Evolutionary conservation across 169 alveolate species (phyloP), one percentile per base, ranked within the genome.

Genomic region (Plasmodium malariae): DNA sequence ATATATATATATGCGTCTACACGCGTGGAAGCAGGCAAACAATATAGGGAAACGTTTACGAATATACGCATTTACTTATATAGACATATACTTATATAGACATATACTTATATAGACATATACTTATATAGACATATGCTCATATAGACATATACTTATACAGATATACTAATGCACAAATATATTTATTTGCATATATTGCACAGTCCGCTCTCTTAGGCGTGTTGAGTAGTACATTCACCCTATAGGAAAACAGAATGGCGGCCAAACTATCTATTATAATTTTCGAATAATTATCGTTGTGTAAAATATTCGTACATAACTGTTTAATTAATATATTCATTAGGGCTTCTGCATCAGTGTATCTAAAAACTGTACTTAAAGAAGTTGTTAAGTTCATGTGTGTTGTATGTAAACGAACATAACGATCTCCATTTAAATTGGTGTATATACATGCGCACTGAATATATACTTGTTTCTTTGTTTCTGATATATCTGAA

Each of bases 401-500:
- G 51, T 88, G 80, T 28, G 88, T 87, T 0, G 95, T 94, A 65
- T 94, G 96, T 11, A 94, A 91, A 21, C 96, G 85, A 17, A 94
- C 92, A 19, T 69, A 86, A 34, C 87, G 89, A 37, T 67, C 73
- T 0, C 96, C 96, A 45, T 48, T 32, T 14, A 93, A 34, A 70
- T 85, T 83, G 24, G 88, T 92, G 59, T 94, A 92, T 86, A 94
- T 83, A 37, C 96, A 94, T 26, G 96, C 96, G n/a, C 88, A 54
- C 11, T 94, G 96, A 37, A 94, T 59, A 28, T 88, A 92, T 24
- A 94, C 74, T 19, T 62, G 91, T 43, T 72, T 73, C 68, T 59
- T 80, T 65, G 83, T 88, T 51, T 73, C 91, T 26, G 89, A 67
- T 17, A 94, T 55, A 37, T 94, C 94, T 51, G 93, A 88, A 49